Base-by-base conservation (phyloP, 1,284 basidiomycete species). In the Melampsora occidentalis region DNA sequence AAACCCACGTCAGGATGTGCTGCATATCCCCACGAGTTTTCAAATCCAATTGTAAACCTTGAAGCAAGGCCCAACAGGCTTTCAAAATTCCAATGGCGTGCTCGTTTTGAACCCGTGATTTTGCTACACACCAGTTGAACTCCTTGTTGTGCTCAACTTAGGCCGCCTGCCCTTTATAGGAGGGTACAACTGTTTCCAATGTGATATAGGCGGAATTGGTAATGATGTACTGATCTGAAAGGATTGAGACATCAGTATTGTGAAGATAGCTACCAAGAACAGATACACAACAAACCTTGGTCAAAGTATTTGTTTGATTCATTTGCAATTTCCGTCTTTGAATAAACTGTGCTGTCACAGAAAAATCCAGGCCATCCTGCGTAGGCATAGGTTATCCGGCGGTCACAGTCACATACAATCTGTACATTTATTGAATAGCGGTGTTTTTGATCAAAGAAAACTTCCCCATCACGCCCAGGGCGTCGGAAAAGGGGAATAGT, bases 361-460 rank as follows among this genome's bases (percentile, higher is more conserved):
- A n/a, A n/a, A n/a, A n/a, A n/a, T n/a, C n/a, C n/a, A n/a, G n/a
- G n/a, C n/a, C n/a, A n/a, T n/a, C n/a, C n/a, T n/a, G n/a, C n/a
- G n/a, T n/a, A n/a, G n/a, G n/a, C n/a, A n/a, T n/a, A n/a, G n/a
- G n/a, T n/a, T n/a, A n/a, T n/a, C n/a, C n/a, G 28, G 42, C 10
- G 33, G 42, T 7, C 20, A 25, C 16, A 35, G 33, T 35, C 63
- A 65, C 7, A 25, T 12, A 35, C 42, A 18, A 65, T 31, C 22
- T 65, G 63, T 14, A 22, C 33, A 35, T 65, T 65, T 18, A 65
- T 20, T 12, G 22, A 65, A 35, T 65, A 65, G 14, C 31, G 10
- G 12, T 65, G 31, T 35, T 65, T 65, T 22, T 22, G 7, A 65
- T 65, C 63, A 65, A 6, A 65, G 22, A 31, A 65, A 6, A 65